A percentile compares a stretch with the other conserved stretches of the same genome.
phyloP scores from a whole-genome alignment of 345 rosid genomes.

The Syzygium oleosum region DNA sequence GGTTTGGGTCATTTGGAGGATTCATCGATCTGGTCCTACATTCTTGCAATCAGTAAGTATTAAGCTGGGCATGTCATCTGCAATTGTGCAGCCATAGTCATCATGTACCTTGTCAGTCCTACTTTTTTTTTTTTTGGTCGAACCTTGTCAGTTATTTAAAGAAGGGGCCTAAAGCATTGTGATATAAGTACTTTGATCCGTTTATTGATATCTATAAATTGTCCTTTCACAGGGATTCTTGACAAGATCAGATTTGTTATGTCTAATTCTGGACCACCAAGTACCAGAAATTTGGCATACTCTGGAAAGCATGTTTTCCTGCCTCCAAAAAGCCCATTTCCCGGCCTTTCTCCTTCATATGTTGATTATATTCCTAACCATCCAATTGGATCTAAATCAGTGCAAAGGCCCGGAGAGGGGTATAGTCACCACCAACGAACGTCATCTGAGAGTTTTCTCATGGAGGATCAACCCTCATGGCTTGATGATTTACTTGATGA shows the following conservation, averaged over 20 bases:
- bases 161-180: background rate
- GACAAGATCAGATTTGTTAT: conserved; percentile 2
- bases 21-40: background rate
- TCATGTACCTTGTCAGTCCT: background rate
- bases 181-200: background rate
- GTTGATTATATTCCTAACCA: conserved; percentile 24
- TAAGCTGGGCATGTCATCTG: background rate
- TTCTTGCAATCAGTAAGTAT: background rate
- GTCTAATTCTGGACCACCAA: conserved; percentile 41
- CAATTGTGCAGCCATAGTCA: background rate
- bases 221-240: background rate
- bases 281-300: conserved; percentile 20
- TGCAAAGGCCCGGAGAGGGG: conserved; percentile 11
- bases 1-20: background rate
- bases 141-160: background rate
- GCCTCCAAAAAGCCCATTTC: conserved; percentile 29
- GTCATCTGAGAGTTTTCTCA: conserved; percentile 23
- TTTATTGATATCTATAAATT: background rate
- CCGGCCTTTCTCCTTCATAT: conserved; percentile 19
- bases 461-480: conserved; percentile 55
- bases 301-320: conserved; percentile 34
- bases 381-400: conserved; percentile 21
- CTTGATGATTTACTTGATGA: conserved; percentile 57
- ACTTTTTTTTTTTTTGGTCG: no score
- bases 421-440: conserved; percentile 34